Base-by-base conservation (phyloP, 2,329 filamentous ascomycete species). In the Coniochaeta sp. region DNA sequence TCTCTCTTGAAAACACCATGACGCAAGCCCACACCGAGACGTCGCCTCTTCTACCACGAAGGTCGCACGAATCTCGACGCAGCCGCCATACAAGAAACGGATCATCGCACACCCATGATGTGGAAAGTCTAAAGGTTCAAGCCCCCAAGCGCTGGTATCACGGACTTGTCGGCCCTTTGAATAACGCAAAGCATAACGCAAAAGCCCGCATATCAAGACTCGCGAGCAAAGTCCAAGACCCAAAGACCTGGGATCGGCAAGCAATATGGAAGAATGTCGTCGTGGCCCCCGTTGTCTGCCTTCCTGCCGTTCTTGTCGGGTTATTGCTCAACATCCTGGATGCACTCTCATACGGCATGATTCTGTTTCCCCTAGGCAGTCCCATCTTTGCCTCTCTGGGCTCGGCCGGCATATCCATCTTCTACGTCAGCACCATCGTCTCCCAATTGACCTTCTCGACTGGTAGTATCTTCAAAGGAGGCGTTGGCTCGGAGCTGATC, bases 401-500 rank as follows among this genome's bases (percentile, higher is more conserved):
- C 1, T 86, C 92, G 1, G 92, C 96, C 52, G 94, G 94, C 22
- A 96, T 99, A 52, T 96, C 94, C 1, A 96, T 99, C 70, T 99
- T 97, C 72, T 99, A 97, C 67, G 89, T 99, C 59, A 96, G 91
- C 76, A 96, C 91, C 52, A 96, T 99, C 56, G 81, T 97, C 35
- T 88, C 94, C 0, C 94, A 99, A 65, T 69, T 99, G 49, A 87
- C 90, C 14, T 97, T 92, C 65, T 96, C 92, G 0, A 78, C 79
- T 18, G 87, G 90, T 1, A 96, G 91, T 62, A 84, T 89, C 30
- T 99, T 99, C 72, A 86, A 81, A 58, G 92, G 94, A 14, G 91
- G 89, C 3, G 84, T 99, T 53, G 94, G 94, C 5, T 97, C 94
- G 2, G 94, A 99, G 68, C 85, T 99, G 84, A 99, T 97, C 58